Evolutionary conservation across 177 flowering plant genomes (phyloP), one percentile per base, ranked within the genome.

Genomic region (Vitis hybrid): DNA sequence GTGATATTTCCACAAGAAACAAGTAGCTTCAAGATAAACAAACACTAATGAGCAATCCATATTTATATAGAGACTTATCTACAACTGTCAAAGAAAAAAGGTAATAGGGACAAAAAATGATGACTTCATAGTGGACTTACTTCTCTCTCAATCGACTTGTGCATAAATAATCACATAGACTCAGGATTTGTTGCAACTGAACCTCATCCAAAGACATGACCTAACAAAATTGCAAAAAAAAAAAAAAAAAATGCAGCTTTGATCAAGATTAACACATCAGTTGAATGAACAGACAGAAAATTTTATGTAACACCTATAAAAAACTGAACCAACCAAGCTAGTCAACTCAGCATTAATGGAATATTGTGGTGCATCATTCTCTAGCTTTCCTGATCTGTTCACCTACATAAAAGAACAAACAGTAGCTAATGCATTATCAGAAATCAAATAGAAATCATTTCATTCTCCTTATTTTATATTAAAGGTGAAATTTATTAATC

Each of bases 341-440:
- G 78, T 64, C 51, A 88, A 56, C 66, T 89, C 90, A 29, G 93
- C 87, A 62, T 50, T 75, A 67, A 92, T 66, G 19, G 86, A 84
- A 78, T 87, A 91, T 57, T 90, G 97, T 18, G 97, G 93, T 66
- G 74, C 79, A 74, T 88, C 90, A 71, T 72, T 75, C 76, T 88
- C 89, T 75, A 87, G 79, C 77, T 79, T 82, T 56, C 92, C 97
- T 49, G 91, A 83, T 74, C 83, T 86, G 77, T 85, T 86, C 18
- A 90, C 89, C 98, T 91, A 67, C 77, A 80, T 9, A 26, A 16
- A 74, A 65, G 12, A 71, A 64, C 11, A 62, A 31, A 53, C 15
- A 10, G 2, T 67, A 31, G 50, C 33, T 67, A 18, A 55, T 39
- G 18, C 12, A 58, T 9, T 19, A 18, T 16, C 2, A 26, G 45